Evolutionary conservation across 1,284 basidiomycete genomes (phyloP).

Genomic region (Leucoagaricus sp.): DNA sequence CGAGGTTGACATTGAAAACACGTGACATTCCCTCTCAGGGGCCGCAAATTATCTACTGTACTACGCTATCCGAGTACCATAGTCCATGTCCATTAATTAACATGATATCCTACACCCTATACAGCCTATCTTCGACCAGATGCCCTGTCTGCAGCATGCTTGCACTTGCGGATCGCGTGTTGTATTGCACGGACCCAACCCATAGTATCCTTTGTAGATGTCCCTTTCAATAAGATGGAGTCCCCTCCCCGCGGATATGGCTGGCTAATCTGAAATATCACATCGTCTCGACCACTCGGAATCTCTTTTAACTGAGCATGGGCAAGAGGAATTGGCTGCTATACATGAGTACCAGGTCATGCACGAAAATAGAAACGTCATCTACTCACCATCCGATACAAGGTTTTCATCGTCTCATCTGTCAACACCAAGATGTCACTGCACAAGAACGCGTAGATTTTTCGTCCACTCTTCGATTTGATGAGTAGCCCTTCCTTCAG

Average conservation of each 20-base stretch:
- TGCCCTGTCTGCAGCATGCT: slow-evolving; percentile 38
- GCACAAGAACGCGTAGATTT: slow-evolving; percentile 76
- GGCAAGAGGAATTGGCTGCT: slow-evolving; percentile 69
- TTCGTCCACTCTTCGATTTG: slow-evolving; percentile 86
- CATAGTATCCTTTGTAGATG: slow-evolving; percentile 54
- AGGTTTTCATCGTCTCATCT: slow-evolving; percentile 61
- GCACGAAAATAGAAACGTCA: slow-evolving; percentile 2
- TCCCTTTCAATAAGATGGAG: slow-evolving; percentile 61
- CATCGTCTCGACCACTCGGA: slow-evolving; percentile 60
- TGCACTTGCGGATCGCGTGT: slow-evolving; percentile 33
- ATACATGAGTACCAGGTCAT: neutral
- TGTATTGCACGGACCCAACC: slow-evolving; percentile 43
- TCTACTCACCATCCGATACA: slow-evolving; percentile 85
- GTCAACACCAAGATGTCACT: slow-evolving; percentile 82
- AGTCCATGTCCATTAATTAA: slow-evolving; percentile 8
- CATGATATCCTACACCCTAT: slow-evolving; percentile 4
- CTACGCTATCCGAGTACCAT: neutral
- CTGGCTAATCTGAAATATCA: slow-evolving; percentile 62
- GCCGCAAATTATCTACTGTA: slow-evolving; percentile 2
- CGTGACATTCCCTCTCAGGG: slow-evolving; percentile 7
- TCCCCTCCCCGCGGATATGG: slow-evolving; percentile 79
- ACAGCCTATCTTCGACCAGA: slow-evolving; percentile 23
- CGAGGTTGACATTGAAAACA: slow-evolving; percentile 9
- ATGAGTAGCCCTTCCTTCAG: slow-evolving; percentile 77
- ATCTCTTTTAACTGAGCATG: slow-evolving; percentile 60